A percentile compares a stretch with the other conserved stretches of the same genome.
These are phyloP conservation scores for Ophiostoma sp. DNA, from an alignment of 2,329 filamentous ascomycete species.

Conservation along the genomic window DNA sequence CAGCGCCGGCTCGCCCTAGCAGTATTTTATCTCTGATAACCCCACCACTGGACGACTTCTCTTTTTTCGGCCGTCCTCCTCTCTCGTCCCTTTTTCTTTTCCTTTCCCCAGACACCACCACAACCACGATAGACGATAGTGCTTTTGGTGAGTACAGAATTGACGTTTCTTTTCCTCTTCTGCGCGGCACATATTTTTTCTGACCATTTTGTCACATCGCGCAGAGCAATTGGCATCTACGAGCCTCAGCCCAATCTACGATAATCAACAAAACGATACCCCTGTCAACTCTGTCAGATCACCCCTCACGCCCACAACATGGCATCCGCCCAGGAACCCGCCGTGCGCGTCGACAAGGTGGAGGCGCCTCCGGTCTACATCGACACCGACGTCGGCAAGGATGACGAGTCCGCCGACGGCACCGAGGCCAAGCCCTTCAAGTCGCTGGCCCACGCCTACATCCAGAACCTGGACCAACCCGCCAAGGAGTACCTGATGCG, in stretches of 20 bases:
- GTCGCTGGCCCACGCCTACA: constrained; percentile 73
- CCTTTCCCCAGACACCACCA: background rate
- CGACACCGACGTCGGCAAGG: constrained; percentile 76
- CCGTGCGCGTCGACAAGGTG: constrained; percentile 47
- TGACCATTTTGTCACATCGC: background rate
- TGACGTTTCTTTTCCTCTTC: background rate
- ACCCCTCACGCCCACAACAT: constrained; percentile 1
- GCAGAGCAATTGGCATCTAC: constrained; percentile 2
- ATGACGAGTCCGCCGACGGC: constrained; percentile 67
- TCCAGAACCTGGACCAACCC: constrained; percentile 62
- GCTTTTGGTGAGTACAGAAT: background rate
- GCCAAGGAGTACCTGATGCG: constrained; percentile 66
- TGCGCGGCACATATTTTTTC: background rate
- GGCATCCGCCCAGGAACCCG: constrained; percentile 46
- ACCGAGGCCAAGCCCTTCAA: constrained; percentile 77
- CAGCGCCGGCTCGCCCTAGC: constrained; percentile 17
- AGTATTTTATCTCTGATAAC: constrained; percentile 20
- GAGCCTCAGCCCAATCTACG: background rate
- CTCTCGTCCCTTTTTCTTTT: background rate
- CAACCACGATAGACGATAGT: constrained; percentile 12
- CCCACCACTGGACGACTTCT: background rate
- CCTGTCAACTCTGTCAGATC: background rate
- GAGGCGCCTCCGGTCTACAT: constrained; percentile 60
- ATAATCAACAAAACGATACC: background rate
- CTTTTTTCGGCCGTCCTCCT: constrained; percentile 7